Evolutionary conservation across 768 basidiomycete species (phyloP).

Genomic region (Tremella fuciformis): DNA sequence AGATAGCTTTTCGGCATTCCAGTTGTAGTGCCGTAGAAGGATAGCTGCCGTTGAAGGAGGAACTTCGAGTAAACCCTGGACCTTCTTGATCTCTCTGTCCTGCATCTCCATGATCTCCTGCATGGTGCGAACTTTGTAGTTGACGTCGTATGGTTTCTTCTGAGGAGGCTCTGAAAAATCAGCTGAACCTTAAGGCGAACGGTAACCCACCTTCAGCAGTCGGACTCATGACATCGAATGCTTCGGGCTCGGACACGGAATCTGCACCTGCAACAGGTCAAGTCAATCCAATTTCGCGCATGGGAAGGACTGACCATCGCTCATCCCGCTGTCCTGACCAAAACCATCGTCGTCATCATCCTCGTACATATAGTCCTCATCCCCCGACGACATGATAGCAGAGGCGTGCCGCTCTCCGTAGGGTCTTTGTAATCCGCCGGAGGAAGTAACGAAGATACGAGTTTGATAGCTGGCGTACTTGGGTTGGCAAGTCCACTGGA

Average conservation of each 20-base stretch:
- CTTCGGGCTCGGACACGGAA: slow-evolving; percentile 43
- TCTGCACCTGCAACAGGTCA: slow-evolving; percentile 21
- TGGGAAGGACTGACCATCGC: slow-evolving; percentile 28
- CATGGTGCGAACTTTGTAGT: slow-evolving; percentile 73
- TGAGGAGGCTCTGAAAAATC: slow-evolving; percentile 27
- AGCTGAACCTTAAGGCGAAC: not conserved
- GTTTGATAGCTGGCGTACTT: too few species aligned
- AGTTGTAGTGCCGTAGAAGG: slow-evolving; percentile 75
- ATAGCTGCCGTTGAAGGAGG: slow-evolving; percentile 69
- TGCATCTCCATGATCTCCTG: slow-evolving; percentile 73
- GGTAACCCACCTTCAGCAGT: slow-evolving; percentile 39
- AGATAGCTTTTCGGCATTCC: slow-evolving; percentile 95
- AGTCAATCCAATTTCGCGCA: not conserved
- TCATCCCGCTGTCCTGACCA: slow-evolving; percentile 24
- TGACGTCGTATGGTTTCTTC: slow-evolving; percentile 67
- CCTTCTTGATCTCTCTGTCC: slow-evolving; percentile 75
- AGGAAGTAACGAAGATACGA: too few species aligned
- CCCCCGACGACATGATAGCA: slow-evolving; percentile 39
- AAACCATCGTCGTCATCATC: slow-evolving; percentile 30
- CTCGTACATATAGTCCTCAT: slow-evolving; percentile 28
- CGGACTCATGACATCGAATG: slow-evolving; percentile 44
- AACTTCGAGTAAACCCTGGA: slow-evolving; percentile 80
- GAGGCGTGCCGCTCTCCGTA: too few species aligned
- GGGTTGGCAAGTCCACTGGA: too few species aligned
- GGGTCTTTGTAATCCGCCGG: too few species aligned